Evolutionary conservation across 2,329 filamentous ascomycete species (phyloP).

Genomic region (Periglandula ipomoeae): DNA sequence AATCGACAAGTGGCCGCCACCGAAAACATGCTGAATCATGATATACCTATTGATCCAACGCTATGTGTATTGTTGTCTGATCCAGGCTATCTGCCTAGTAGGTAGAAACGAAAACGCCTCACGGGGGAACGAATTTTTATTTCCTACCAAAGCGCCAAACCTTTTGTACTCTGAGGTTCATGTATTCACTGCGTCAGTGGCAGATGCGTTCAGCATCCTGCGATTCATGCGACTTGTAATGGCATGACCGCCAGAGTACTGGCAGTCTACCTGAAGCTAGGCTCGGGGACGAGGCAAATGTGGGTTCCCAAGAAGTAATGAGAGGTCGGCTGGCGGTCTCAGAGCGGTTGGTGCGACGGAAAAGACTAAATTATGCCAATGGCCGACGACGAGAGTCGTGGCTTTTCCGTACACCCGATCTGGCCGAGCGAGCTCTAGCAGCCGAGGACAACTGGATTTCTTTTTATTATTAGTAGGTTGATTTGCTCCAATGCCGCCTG

Average conservation of each 20-base stretch:
- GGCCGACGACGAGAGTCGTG: neutral
- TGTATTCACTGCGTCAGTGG: constrained; percentile 8
- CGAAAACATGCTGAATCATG: too few relatives aligned
- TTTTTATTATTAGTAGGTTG: too few relatives aligned
- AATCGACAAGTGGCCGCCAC: too few relatives aligned
- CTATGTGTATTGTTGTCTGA: too few relatives aligned
- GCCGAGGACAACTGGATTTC: neutral
- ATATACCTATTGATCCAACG: too few relatives aligned
- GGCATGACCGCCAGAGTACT: too few relatives aligned
- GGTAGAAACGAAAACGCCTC: too few relatives aligned
- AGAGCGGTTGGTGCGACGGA: constrained; percentile 5
- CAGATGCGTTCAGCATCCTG: constrained; percentile 5
- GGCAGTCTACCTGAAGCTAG: neutral
- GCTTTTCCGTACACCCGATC: neutral
- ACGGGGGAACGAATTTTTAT: too few relatives aligned
- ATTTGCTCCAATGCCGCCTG: neutral
- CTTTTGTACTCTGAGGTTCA: too few relatives aligned
- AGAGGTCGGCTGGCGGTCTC: too few relatives aligned
- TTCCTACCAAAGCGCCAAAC: neutral
- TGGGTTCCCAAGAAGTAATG: too few relatives aligned
- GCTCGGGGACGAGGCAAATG: neutral
- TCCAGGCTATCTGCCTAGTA: too few relatives aligned
- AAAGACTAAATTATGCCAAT: constrained; percentile 2
- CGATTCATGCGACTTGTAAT: constrained; percentile 7
- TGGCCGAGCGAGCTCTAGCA: neutral